Evolutionary conservation across 495 filamentous ascomycete species (phyloP), one percentile per base, ranked within the genome.

Genomic region (Ramalina intermedia): DNA sequence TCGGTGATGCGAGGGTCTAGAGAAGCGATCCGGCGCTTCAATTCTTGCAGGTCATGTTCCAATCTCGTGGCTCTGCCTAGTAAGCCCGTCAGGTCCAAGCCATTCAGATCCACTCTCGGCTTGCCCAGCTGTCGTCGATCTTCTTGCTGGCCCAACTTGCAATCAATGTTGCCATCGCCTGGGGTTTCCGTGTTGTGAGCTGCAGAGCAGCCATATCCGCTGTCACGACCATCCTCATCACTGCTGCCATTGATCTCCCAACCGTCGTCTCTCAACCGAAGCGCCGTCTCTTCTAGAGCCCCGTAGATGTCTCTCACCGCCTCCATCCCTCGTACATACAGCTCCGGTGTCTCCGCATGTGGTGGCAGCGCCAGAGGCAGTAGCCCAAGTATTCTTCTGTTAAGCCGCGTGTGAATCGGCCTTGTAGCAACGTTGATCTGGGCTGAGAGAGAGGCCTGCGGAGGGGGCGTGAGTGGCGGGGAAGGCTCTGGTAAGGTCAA

Each of bases 281-380:
- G 11, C 3, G 48, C 37, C 4, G 33, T 46, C 0, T 57, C 55
- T 48, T 76, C 72, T 47, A 75, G 69, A 11, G 60, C 62, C 29
- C 63, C 56, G 56, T 65, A 75, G 42, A 76, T 65, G 16, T 62
- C 60, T 6, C 67, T 56, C 51, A 76, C 64, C 47, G 66, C 62
- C 16, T 58, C 47, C 18, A 76, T 53, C 37, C 70, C 73, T 18
- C 49, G 49, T 6, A 61, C 63, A 47, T 73, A 73, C 40, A 63
- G 57, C 2, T 46, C 47, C 0, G 65, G 62, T 14, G 46, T 54
- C 12, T 58, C 18, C 14, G 61, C 43, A 51, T 68, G 46, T 6
- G 70, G 71, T 14, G 71, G 71, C 7, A 73, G 59, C 11, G 65
- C 59, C 27, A 69, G 63, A 3, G 68, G 69, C 5, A 76, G 63